Base-by-base conservation (phyloP, 768 basidiomycete genomes). In the Tricholoma matsutake region DNA sequence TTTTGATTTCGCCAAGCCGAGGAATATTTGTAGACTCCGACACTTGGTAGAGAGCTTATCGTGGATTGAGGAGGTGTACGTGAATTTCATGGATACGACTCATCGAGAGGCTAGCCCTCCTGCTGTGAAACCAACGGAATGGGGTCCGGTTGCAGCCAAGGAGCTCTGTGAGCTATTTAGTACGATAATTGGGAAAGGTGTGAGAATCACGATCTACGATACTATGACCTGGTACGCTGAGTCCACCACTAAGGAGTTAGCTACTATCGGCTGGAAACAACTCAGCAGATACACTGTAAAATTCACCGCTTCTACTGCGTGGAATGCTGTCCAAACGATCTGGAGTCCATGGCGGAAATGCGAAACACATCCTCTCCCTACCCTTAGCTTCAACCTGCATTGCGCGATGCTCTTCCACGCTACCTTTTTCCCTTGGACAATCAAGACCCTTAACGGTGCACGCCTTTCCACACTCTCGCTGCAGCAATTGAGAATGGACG, bases 351-450 rank as follows among this genome's bases (percentile, higher is more conserved):
- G 22, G 1, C 11, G 47, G 47, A 49, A 14, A 49, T 14, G 13
- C 13, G 47, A 49, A 6, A 5, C 3, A 1, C 11, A 22, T 25
- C 47, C 47, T 6, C 13, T 49, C 25, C 22, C 22, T 49, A 14
- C 18, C 10, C 43, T 49, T 28, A 49, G 43, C 2, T 66, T 73
- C 47, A 59, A 67, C 22, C 62, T 74, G 10, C 69, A 71, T 51
- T 70, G 69, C 0, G 55, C 66, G 8, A 59, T 72, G 45, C 62
- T 70, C 3, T 65, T 73, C 57, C 61, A 68, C 34, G 64, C 67
- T 0, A 37, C 45, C 7, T 49, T 68, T n/a, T 62, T 53, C 54
- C 56, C 45, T 16, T 72, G 72, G 71, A 71, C 68, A 1, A 56
- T 72, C 28, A 47, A 49, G 18, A 65, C 62, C 8, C 66, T 74